Evolutionary conservation across 495 filamentous ascomycete species (phyloP), one percentile per base, ranked within the genome.

Genomic region (Penicillium atrosanguineum): DNA sequence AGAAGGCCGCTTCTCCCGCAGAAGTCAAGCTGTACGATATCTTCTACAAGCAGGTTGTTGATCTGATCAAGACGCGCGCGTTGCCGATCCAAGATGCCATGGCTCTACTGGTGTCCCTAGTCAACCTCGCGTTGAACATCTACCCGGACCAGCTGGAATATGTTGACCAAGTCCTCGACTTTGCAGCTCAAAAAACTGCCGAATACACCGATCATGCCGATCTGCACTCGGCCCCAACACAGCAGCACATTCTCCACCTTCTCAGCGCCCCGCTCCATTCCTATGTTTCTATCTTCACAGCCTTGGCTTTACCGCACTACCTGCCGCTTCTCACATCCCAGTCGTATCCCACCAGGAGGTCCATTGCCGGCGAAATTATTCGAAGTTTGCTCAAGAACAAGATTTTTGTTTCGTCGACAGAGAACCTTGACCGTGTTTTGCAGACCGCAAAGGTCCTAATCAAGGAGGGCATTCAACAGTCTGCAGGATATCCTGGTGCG

Each of bases 31-130:
- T 98, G 9, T 98, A 97, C 71, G 91, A 96, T 71, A 91, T 97
- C 41, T 98, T 98, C 74, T 95, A 96, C 65, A 89, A 95, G 43
- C 94, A 98, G 64, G 95, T 97, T 47, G 86, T 91, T 56, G 91
- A 90, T 62, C 79, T 98, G 41, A 91, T 97, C 56, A 90, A 89
- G 69, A 86, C 87, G 16, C 91, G 96, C 62, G 85, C 89, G 57
- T 77, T 98, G 50, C 87, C 91, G 4, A 96, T 98, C 48, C 90
- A 95, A 68, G 94, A 98, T 69, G 96, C 88, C 19, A 94, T 93
- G 58, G 94, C 91, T 12, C 75, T 97, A 26, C 78, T 96, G 34
- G 92, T 95, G 21, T 98, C 94, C 6, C 80, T 98, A 34, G 83
- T 89, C 14, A 97, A 97, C 63, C 82, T 98, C 44, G 90, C 94